Evolutionary conservation across 2,329 filamentous ascomycete species (phyloP).

Genomic region (Beauveria asiatica): DNA sequence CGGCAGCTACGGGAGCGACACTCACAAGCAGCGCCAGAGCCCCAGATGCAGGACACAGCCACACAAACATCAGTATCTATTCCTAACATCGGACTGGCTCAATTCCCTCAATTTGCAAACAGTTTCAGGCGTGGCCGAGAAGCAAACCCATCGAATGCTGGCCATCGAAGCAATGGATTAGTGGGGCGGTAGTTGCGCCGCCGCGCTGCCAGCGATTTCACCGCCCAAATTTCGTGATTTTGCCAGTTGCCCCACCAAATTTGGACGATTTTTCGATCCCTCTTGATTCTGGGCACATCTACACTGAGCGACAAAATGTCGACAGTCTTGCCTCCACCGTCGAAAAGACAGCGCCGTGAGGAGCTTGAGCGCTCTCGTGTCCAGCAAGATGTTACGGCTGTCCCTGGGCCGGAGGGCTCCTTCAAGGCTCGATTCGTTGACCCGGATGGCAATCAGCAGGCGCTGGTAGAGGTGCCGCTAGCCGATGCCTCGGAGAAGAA

Average conservation of each 20-base stretch:
- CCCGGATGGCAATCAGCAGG: conserved; percentile 61
- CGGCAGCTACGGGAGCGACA: conserved; percentile 1
- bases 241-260: conserved; percentile 22
- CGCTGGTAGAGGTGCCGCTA: conserved; percentile 67
- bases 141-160: not conserved
- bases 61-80: conserved; percentile 20
- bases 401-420: conserved; percentile 62
- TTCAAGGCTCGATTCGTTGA: conserved; percentile 85
- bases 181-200: not conserved
- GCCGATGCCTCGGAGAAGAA: conserved; percentile 84
- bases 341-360: conserved; percentile 77
- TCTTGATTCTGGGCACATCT: not conserved
- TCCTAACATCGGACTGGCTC: conserved; percentile 20
- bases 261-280: conserved; percentile 5
- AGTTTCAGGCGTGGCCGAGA: conserved; percentile 24
- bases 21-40: conserved; percentile 21
- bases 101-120: conserved; percentile 22
- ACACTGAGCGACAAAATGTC: conserved; percentile 49
- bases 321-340: conserved; percentile 73
- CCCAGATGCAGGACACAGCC: conserved; percentile 21
- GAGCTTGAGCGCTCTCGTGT: conserved; percentile 60
- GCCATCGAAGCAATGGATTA: not conserved
- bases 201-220: conserved; percentile 13
- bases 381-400: conserved; percentile 66
- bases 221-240: conserved; percentile 25